Percentiles rank a stretch among this genome's conserved stretches.
These are phyloP conservation scores for Leucogyrophana mollusca DNA, from an alignment of 768 basidiomycete species.

Conservation along the genomic window DNA sequence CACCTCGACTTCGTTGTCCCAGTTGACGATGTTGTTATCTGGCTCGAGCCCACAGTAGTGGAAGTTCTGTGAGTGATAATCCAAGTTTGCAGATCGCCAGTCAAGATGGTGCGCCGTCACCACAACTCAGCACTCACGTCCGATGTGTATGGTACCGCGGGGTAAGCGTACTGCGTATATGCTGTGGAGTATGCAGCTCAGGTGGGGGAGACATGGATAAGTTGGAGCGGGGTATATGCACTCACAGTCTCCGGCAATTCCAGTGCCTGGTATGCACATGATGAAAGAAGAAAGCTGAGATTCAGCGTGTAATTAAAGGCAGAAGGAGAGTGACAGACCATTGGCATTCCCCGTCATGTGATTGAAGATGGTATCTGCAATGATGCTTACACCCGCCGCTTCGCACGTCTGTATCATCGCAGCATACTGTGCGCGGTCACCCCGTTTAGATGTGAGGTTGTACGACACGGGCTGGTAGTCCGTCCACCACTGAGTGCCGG, in stretches of 20 bases:
- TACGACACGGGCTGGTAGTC: conserved; percentile 73
- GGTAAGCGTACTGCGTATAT: conserved; percentile 21
- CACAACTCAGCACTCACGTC: conserved; percentile 11
- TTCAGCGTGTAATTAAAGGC: background rate
- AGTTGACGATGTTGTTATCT: conserved; percentile 55
- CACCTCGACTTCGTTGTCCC: conserved; percentile 50
- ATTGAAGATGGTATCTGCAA: conserved; percentile 53
- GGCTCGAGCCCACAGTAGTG: conserved; percentile 62
- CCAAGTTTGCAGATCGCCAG: background rate
- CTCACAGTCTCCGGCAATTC: conserved; percentile 15
- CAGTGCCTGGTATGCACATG: conserved; percentile 16
- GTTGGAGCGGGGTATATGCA: background rate
- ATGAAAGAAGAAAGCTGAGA: background rate
- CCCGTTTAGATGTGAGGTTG: conserved; percentile 63
- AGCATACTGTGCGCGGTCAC: conserved; percentile 49
- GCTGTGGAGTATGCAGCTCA: background rate
- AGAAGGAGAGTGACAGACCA: background rate
- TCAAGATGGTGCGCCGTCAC: conserved; percentile 3
- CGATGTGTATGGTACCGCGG: conserved; percentile 7
- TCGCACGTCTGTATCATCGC: conserved; percentile 40
- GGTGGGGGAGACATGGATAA: background rate
- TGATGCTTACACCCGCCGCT: conserved; percentile 36
- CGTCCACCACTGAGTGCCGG: conserved; percentile 69
- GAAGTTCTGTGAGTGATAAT: conserved; percentile 40
- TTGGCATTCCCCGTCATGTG: conserved; percentile 54